phyloP scores from a whole-genome alignment of 352 stramenopile species.

The Discostella stelligera region DNA sequence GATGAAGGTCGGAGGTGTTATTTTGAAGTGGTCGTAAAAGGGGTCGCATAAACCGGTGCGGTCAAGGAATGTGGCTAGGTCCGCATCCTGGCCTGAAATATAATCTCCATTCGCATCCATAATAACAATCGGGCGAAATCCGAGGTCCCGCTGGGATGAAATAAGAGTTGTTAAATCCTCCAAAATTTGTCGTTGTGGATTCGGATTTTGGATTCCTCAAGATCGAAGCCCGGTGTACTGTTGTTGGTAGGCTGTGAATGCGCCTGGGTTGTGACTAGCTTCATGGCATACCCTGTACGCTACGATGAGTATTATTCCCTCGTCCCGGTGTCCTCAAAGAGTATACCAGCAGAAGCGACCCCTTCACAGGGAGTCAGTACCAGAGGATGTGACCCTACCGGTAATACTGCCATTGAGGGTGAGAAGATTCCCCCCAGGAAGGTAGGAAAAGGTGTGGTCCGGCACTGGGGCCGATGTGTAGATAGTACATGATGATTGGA shows the following conservation, averaged over 20 bases:
- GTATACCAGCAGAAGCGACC: constrained; percentile 22
- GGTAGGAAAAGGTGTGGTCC: neutral
- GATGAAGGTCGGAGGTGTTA: neutral
- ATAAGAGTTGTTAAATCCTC: too few species aligned
- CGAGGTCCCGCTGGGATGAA: too few species aligned
- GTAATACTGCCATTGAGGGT: neutral
- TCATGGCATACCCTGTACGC: constrained; percentile 36
- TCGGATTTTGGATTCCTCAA: too few species aligned
- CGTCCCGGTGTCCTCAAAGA: constrained; percentile 10
- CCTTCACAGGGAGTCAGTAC: neutral
- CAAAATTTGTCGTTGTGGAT: too few species aligned
- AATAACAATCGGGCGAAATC: neutral
- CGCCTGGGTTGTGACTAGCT: neutral
- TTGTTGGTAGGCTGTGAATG: constrained; percentile 19
- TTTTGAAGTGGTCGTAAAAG: constrained; percentile 2
- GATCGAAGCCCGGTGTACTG: neutral
- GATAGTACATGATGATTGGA: neutral
- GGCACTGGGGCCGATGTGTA: neutral
- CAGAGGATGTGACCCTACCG: neutral
- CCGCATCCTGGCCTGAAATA: neutral
- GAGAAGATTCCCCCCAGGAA: neutral
- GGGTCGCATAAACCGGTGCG: neutral
- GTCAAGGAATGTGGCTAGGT: constrained; percentile 4
- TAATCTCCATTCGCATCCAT: constrained; percentile 31
- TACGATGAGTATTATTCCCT: constrained; percentile 21